Base-by-base conservation (phyloP, 805 yeast species). In the Teunomyces panamensis region DNA sequence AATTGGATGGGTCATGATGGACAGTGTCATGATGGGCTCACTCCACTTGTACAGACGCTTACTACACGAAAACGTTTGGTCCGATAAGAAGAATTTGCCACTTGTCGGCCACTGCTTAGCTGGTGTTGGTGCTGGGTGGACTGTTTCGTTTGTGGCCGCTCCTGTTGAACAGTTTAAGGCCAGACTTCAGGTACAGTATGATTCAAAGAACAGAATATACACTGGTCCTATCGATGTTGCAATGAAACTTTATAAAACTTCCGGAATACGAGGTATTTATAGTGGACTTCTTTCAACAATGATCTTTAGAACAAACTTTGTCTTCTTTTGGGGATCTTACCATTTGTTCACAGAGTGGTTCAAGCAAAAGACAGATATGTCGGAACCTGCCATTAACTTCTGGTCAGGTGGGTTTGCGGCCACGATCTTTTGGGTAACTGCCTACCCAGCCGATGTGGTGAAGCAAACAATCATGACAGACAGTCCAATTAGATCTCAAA, bases 251-350 rank as follows among this genome's bases (percentile, higher is more conserved):
- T 80, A 79, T 62, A 70, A 71, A 42, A 74, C 79, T 39, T 77
- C 80, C 30, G 96, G 96, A 8, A 67, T 86, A 24, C 66, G 81
- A 49, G 95, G 96, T 0, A 68, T 87, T 1, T 90, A 88, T 63
- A 82, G 87, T 55, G 97, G 96, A 5, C 73, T 90, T 37, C 68
- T 83, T n/a, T 83, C 96, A 11, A 90, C 97, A 0, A 80, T 89
- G 85, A 78, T 90, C 10, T 90, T 90, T 71, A 77, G 97, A 62
- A 83, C 96, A 1, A 87, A 87, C 65, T 90, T 89, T 63, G 75
- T 87, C 30, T 87, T 88, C 49, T 89, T 95, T 92, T 90, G 97
- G 97, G 96, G 96, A 1, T 83, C 95, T 0, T 90, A 90, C 62
- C 96, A 89, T 60, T 48, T 89, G 7, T 77, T 89, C 63, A 87